phyloP scores from a whole-genome alignment of 176 grass and related monocot genomes.

The Elaeis guineensis region DNA sequence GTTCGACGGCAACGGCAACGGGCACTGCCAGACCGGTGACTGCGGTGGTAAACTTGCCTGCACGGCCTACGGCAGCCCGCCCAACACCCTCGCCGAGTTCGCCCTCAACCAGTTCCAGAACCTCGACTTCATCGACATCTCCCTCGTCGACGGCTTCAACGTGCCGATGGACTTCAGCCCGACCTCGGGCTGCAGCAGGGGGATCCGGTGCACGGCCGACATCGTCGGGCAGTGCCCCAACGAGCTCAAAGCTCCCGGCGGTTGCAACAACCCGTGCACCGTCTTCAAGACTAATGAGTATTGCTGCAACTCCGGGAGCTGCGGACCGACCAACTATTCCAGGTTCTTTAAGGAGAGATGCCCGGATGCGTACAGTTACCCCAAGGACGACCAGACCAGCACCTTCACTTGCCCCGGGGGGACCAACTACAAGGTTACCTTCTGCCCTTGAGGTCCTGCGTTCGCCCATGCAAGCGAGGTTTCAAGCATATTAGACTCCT shows the following conservation, averaged over 20 bases:
- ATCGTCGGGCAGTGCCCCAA: constrained; percentile 24
- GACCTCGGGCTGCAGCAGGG: background rate
- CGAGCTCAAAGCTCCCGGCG: constrained; percentile 25
- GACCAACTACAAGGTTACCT: constrained; percentile 41
- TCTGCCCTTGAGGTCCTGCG: constrained; percentile 28
- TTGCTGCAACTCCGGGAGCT: constrained; percentile 15
- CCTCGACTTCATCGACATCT: too few species aligned
- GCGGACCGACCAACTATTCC: constrained; percentile 30
- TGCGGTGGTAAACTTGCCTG: too few species aligned
- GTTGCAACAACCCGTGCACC: constrained; percentile 40
- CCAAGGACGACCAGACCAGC: constrained; percentile 26
- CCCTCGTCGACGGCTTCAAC: constrained; percentile 2
- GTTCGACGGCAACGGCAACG: too few species aligned
- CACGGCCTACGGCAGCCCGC: too few species aligned
- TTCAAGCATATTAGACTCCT: too few species aligned
- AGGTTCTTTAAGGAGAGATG: constrained; percentile 37
- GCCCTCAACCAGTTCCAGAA: too few species aligned
- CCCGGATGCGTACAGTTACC: constrained; percentile 41
- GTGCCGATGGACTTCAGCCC: constrained; percentile 40
- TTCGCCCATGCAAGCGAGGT: too few species aligned
- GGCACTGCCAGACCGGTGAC: too few species aligned
- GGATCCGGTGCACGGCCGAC: constrained; percentile 24
- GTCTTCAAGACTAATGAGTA: constrained; percentile 34
- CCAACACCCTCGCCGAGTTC: too few species aligned
- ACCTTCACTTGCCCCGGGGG: constrained; percentile 33